Percentiles rank a stretch among this genome's conserved stretches.
phyloP scores from a whole-genome alignment of 805 yeast genomes.

The Candida palmyrensis region DNA sequence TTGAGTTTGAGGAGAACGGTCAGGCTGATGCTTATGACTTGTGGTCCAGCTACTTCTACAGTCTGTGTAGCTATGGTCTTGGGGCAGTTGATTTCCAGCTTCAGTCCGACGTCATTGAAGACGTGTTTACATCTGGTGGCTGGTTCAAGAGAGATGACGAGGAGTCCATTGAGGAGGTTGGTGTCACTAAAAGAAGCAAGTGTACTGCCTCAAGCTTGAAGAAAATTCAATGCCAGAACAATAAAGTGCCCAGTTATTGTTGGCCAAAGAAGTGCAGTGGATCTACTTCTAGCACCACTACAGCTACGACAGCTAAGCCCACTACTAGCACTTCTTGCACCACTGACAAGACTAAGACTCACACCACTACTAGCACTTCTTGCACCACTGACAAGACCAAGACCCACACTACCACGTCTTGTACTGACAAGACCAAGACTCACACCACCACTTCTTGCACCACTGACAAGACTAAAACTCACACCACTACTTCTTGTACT shows the following conservation, averaged over 20 bases:
- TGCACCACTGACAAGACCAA: constrained; percentile 4
- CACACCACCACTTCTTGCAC: neutral
- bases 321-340: constrained; percentile 1
- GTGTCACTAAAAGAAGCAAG: neutral
- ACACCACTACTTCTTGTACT: constrained; percentile 18
- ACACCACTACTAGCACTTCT: constrained; percentile 5
- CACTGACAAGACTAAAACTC: constrained; percentile 2
- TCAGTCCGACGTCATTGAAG: neutral
- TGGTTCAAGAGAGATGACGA: constrained; percentile 3
- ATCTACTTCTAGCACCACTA: constrained; percentile 3
- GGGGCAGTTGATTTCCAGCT: neutral
- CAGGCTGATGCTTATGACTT: neutral
- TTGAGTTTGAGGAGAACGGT: constrained; percentile 5
- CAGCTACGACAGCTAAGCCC: constrained; percentile 1
- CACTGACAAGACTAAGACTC: constrained; percentile 1
- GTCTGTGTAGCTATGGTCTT: constrained; percentile 1
- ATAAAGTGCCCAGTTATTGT: constrained; percentile 7
- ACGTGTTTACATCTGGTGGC: neutral
- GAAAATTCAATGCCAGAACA: constrained; percentile 1
- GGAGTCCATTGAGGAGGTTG: neutral
- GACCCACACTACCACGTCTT: neutral
- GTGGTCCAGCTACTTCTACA: constrained; percentile 1
- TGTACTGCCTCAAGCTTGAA: neutral
- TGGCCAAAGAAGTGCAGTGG: constrained; percentile 5
- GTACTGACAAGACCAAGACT: neutral